These are phyloP conservation scores for Liquidambar formosana DNA, from an alignment of 164 flowering plant species.

Conservation along the genomic window DNA sequence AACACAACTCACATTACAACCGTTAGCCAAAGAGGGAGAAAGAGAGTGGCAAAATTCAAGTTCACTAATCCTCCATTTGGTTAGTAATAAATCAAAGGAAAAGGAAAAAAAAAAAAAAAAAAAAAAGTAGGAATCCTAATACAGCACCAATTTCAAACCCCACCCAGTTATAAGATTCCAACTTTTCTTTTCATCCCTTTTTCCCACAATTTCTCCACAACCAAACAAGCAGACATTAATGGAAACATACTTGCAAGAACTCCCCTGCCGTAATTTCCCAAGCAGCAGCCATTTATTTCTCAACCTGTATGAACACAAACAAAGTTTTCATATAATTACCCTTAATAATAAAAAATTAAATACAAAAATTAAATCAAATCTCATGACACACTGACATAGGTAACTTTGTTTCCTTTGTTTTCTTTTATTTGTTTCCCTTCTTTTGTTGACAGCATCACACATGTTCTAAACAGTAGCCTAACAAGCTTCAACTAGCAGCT, in stretches of 20 bases:
- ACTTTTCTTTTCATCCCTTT: neutral
- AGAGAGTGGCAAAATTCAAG: neutral
- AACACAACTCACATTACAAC: constrained; percentile 2
- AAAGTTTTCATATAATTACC: neutral
- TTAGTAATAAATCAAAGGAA: neutral
- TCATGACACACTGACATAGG: too few relatives aligned
- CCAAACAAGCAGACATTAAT: neutral
- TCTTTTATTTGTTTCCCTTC: too few relatives aligned
- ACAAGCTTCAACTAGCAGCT: too few relatives aligned
- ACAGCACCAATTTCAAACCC: neutral
- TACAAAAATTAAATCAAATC: too few relatives aligned
- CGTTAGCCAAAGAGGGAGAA: neutral
- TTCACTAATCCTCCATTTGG: neutral
- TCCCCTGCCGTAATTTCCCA: constrained; percentile 1
- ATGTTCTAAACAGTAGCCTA: too few relatives aligned
- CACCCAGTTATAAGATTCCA: neutral
- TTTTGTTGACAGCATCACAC: too few relatives aligned
- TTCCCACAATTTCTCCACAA: neutral
- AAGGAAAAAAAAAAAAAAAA: too few relatives aligned
- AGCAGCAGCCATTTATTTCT: neutral
- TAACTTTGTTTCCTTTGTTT: too few relatives aligned
- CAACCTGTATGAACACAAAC: neutral
- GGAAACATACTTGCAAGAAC: constrained; percentile 27
- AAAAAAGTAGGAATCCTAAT: neutral
- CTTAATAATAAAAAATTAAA: too few relatives aligned